Evolutionary conservation across 805 yeast genomes (phyloP).

Genomic region (Yarrowia keelungensis): DNA sequence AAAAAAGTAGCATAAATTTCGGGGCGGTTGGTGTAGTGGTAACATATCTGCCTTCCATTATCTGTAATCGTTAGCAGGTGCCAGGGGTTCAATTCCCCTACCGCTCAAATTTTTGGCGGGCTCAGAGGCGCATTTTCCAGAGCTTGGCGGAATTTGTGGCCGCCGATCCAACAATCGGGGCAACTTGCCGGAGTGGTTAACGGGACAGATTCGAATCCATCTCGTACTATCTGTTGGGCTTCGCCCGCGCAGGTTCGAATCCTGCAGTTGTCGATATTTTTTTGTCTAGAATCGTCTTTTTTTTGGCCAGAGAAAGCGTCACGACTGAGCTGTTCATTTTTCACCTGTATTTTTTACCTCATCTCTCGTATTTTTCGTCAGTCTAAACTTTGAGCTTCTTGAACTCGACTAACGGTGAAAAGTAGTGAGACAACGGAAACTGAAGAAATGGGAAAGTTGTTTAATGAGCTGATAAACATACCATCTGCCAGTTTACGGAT

Average conservation of each 20-base stretch:
- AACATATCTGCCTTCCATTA: conserved; percentile 29
- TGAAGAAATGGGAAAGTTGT: too few relatives aligned
- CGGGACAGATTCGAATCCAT: conserved; percentile 29
- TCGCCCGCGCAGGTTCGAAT: conserved; percentile 51
- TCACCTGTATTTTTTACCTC: background rate
- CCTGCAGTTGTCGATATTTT: conserved; percentile 48
- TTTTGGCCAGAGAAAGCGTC: background rate
- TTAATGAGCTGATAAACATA: too few relatives aligned
- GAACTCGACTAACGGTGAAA: too few relatives aligned
- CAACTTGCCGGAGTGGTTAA: conserved; percentile 46
- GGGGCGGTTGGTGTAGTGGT: conserved; percentile 31
- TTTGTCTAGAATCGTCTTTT: background rate
- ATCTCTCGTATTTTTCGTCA: too few relatives aligned
- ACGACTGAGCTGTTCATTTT: background rate
- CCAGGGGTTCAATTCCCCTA: conserved; percentile 33
- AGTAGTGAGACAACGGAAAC: too few relatives aligned
- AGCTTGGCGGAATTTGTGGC: background rate
- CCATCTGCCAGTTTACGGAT: too few relatives aligned
- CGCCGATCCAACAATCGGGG: conserved; percentile 5
- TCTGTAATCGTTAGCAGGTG: conserved; percentile 10
- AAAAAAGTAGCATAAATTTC: background rate
- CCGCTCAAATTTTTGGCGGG: conserved; percentile 9
- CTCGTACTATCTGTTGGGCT: conserved; percentile 44
- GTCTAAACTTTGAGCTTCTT: too few relatives aligned
- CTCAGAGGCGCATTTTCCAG: background rate